Base-by-base conservation (phyloP, 805 yeast genomes). In the Candida quercuum region DNA sequence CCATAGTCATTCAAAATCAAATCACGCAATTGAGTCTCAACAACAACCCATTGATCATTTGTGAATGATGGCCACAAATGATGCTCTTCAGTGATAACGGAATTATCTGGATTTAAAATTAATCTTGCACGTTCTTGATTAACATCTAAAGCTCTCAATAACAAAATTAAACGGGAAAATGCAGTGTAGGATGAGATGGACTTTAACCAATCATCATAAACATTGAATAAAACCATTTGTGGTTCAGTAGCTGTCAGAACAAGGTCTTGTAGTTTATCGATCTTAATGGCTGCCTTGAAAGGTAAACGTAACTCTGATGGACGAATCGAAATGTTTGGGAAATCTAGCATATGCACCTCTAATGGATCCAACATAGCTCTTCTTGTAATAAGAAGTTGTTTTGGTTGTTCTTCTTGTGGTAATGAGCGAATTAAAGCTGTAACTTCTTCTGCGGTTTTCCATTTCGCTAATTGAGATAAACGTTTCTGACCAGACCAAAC, bases 401-500 rank as follows among this genome's bases (percentile, higher is more conserved):
- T 84, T 2, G 99, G 99, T 52, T 88, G 96, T 60, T 93, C 96
- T 52, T 91, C 97, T 38, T 78, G 71, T 1, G 97, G 97, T 37
- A 93, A 63, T 0, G 97, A 86, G 30, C 96, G 71, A 15, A 93
- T 74, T 46, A 93, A 66, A 0, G 95, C 95, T 13, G 96, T 91
- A 17, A 87, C 95, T 60, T 91, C 98, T 61, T 93, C 99, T 0
- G 99, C 98, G 2, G 98, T 81, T 58, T 91, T 93, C 99, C 99
- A 93, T 57, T 93, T 93, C 2, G 98, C 89, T 46, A 93, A 64
- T 55, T 93, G 97, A 21, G 93, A 82, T 42, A 91, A 70, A 51
- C 97, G 81, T 53, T 87, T 89, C 59, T 93, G 98, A 15, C 99
- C 99, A 4, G 95, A 82, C 94, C 96, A 93, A 2, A 87, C 95